Evolutionary conservation across 2,329 filamentous ascomycete species (phyloP).

Genomic region (Nectriaceae sp.): DNA sequence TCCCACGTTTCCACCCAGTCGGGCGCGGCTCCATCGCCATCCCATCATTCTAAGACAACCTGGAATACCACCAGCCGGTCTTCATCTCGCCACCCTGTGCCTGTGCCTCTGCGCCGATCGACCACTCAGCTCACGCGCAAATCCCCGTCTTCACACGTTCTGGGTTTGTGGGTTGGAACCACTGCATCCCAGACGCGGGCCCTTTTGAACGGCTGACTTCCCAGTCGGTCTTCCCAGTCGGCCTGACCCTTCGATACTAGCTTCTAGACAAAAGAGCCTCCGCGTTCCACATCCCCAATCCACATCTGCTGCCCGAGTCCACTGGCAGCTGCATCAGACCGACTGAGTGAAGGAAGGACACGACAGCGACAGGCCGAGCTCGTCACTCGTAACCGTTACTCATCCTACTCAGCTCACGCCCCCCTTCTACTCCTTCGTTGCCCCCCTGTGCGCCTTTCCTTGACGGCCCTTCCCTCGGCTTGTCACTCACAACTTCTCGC

Average conservation of each 20-base stretch:
- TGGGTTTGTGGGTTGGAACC: background rate
- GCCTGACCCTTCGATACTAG: conserved; percentile 4
- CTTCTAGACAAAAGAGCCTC: conserved; percentile 32
- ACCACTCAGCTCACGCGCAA: no score
- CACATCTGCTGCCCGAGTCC: conserved; percentile 18
- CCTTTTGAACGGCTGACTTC: background rate
- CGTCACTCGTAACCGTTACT: conserved; percentile 12
- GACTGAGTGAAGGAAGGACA: no score
- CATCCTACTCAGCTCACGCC: conserved; percentile 25
- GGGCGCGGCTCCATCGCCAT: background rate
- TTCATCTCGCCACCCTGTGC: background rate
- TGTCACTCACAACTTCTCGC: background rate
- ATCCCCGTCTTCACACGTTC: no score
- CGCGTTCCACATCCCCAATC: conserved; percentile 25
- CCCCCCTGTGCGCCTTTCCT: background rate
- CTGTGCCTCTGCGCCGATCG: no score
- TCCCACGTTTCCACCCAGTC: background rate
- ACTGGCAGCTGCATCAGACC: conserved; percentile 18
- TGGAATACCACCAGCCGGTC: background rate
- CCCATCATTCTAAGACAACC: background rate
- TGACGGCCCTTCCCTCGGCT: background rate
- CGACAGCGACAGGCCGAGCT: conserved; percentile 16
- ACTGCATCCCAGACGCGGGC: conserved; percentile 1
- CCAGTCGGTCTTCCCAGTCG: background rate
- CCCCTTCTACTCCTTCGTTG: conserved; percentile 15